phyloP scores from a whole-genome alignment of 2,329 filamentous ascomycete genomes.

The Davidsoniella neocaledoniae region DNA sequence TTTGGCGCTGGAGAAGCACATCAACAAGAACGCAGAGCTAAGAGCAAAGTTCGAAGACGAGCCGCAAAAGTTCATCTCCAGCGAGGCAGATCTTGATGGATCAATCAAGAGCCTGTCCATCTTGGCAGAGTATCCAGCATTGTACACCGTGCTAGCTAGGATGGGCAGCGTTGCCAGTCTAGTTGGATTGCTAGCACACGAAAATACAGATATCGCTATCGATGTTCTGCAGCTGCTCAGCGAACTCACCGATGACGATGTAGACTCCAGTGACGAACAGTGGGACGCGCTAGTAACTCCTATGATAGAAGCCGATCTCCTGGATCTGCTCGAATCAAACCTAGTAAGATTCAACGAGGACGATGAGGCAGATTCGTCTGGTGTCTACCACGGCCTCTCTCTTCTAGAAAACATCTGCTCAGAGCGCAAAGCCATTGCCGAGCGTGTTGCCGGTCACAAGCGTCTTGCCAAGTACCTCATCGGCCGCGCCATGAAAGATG shows the following conservation, averaged over 20 bases:
- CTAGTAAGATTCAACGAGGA: slow-evolving; percentile 64
- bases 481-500: slow-evolving; percentile 43
- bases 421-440: slow-evolving; percentile 42
- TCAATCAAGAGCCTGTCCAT: slow-evolving; percentile 79
- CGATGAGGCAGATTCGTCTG: slow-evolving; percentile 55
- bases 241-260: slow-evolving; percentile 88
- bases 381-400: slow-evolving; percentile 70
- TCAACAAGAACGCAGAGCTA: slow-evolving; percentile 78
- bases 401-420: slow-evolving; percentile 79
- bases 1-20: slow-evolving; percentile 75
- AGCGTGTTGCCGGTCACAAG: slow-evolving; percentile 54
- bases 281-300: slow-evolving; percentile 56
- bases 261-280: slow-evolving; percentile 47
- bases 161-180: slow-evolving; percentile 57
- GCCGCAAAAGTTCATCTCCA: slow-evolving; percentile 66
- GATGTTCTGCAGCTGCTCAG: slow-evolving; percentile 75
- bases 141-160: slow-evolving; percentile 66
- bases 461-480: slow-evolving; percentile 63
- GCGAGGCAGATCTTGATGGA: slow-evolving; percentile 76
- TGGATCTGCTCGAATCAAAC: slow-evolving; percentile 61
- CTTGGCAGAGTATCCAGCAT: slow-evolving; percentile 66
- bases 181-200: slow-evolving; percentile 71
- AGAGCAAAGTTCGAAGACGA: slow-evolving; percentile 70
- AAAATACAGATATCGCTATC: slow-evolving; percentile 94
- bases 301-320: slow-evolving; percentile 44